Percentiles rank a stretch among this genome's conserved stretches.
These are phyloP conservation scores for Neostapfia colusana DNA, from an alignment of 176 grass and related monocot genomes.

Conservation along the genomic window DNA sequence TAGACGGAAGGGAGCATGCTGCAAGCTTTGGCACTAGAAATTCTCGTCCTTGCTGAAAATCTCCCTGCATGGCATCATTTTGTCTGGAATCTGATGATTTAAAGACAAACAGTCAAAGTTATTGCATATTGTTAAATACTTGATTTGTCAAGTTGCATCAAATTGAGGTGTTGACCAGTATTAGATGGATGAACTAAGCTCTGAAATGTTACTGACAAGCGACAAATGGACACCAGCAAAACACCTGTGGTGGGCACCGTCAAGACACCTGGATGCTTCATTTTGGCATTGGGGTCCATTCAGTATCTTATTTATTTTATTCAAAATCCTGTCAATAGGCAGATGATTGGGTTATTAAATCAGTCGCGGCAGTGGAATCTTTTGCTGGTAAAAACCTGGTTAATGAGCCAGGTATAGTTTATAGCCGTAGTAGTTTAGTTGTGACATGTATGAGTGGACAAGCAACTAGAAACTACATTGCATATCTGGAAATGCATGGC, in stretches of 20 bases:
- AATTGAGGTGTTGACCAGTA: neutral
- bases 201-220: slow-evolving; percentile 11
- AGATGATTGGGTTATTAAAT: neutral
- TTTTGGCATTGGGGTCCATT: slow-evolving; percentile 15
- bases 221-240: neutral
- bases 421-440: neutral
- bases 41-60: neutral
- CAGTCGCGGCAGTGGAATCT: neutral
- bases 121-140: slow-evolving; percentile 5
- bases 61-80: slow-evolving; percentile 12
- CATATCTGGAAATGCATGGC: neutral
- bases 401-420: neutral
- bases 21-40: slow-evolving; percentile 58
- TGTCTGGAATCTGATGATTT: slow-evolving; percentile 27
- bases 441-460: neutral
- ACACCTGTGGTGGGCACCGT: neutral
- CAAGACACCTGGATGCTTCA: neutral
- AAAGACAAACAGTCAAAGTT: slow-evolving; percentile 19
- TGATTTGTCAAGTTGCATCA: neutral
- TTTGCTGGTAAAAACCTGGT: neutral
- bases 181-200: slow-evolving; percentile 8
- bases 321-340: neutral
- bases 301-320: slow-evolving; percentile 21
- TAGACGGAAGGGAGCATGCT: slow-evolving; percentile 47
- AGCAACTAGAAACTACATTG: neutral